Evolutionary conservation across 495 filamentous ascomycete species (phyloP).

Genomic region (Neurospora intermedia): DNA sequence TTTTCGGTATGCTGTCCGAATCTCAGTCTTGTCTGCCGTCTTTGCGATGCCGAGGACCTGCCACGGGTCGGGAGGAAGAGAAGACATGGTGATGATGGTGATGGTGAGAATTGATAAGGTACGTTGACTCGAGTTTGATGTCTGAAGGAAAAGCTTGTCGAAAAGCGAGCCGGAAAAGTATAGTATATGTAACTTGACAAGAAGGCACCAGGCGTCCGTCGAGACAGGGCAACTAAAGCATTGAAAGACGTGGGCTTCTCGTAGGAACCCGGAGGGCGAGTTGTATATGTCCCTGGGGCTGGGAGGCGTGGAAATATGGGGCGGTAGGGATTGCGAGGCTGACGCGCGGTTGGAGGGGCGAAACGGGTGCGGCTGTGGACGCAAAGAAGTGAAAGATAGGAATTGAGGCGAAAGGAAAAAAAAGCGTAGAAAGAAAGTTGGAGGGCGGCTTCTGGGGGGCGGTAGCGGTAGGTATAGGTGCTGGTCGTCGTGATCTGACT

Average conservation of each 20-base stretch:
- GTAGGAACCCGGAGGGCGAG: conserved; percentile 5
- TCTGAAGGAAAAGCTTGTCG: conserved; percentile 6
- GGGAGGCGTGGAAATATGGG: conserved; percentile 18
- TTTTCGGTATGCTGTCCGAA: conserved; percentile 79
- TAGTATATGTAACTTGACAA: conserved; percentile 7
- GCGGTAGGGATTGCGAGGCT: conserved; percentile 6
- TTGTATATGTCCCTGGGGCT: conserved; percentile 5
- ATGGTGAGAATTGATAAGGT: background rate
- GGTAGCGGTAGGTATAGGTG: background rate
- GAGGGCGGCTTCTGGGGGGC: background rate
- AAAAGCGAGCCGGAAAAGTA: background rate
- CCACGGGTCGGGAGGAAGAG: conserved; percentile 74
- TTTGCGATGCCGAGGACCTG: conserved; percentile 64
- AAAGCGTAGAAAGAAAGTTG: background rate
- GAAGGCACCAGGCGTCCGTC: conserved; percentile 18
- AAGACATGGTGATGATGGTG: conserved; percentile 51
- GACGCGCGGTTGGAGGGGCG: background rate
- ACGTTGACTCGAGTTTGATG: conserved; percentile 2
- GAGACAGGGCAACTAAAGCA: conserved; percentile 27
- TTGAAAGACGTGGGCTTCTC: conserved; percentile 14
- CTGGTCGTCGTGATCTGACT: background rate
- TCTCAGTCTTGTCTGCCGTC: conserved; percentile 60
- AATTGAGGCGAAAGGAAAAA: conserved; percentile 1
- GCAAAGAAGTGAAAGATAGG: conserved; percentile 2
- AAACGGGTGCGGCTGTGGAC: conserved; percentile 2